Evolutionary conservation across 2,329 filamentous ascomycete species (phyloP).

Genomic region (Colletotrichum sp.): DNA sequence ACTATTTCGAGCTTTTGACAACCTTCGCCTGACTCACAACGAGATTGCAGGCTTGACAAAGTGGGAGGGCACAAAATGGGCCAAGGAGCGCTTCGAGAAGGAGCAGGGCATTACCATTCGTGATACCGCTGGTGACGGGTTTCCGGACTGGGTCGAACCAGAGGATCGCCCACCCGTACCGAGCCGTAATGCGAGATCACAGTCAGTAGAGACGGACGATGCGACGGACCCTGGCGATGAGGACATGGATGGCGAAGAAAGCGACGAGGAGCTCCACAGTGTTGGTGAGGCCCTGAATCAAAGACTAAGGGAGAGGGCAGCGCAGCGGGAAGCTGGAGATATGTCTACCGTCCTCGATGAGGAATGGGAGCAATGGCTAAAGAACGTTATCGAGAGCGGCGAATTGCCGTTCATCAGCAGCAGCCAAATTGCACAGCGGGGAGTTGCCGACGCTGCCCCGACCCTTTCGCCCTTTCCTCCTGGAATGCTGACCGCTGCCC

Average conservation of each 20-base stretch:
- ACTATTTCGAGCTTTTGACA: slow-evolving; percentile 78
- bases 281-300: slow-evolving; percentile 68
- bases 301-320: slow-evolving; percentile 67
- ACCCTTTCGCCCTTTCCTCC: slow-evolving; percentile 50
- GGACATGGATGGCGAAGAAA: slow-evolving; percentile 54
- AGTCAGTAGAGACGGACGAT: slow-evolving; percentile 10
- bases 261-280: slow-evolving; percentile 60
- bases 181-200: slow-evolving; percentile 3
- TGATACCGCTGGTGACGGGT: slow-evolving; percentile 75
- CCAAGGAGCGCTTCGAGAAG: slow-evolving; percentile 78
- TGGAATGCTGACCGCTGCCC: slow-evolving; percentile 58
- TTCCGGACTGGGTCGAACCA: slow-evolving; percentile 65
- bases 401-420: slow-evolving; percentile 51
- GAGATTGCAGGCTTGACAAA: slow-evolving; percentile 77
- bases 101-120: slow-evolving; percentile 73
- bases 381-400: slow-evolving; percentile 71
- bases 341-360: slow-evolving; percentile 66
- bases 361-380: slow-evolving; percentile 78
- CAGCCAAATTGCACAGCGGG: slow-evolving; percentile 43
- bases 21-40: slow-evolving; percentile 67
- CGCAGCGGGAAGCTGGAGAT: slow-evolving; percentile 66
- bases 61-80: slow-evolving; percentile 86
- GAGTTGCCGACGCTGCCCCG: slow-evolving; percentile 35
- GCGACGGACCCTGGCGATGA: slow-evolving; percentile 28
- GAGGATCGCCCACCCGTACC: slow-evolving; percentile 23